Evolutionary conservation across 352 stramenopile genomes (phyloP), one percentile per base, ranked within the genome.

Genomic region (Pythium brachiatum): DNA sequence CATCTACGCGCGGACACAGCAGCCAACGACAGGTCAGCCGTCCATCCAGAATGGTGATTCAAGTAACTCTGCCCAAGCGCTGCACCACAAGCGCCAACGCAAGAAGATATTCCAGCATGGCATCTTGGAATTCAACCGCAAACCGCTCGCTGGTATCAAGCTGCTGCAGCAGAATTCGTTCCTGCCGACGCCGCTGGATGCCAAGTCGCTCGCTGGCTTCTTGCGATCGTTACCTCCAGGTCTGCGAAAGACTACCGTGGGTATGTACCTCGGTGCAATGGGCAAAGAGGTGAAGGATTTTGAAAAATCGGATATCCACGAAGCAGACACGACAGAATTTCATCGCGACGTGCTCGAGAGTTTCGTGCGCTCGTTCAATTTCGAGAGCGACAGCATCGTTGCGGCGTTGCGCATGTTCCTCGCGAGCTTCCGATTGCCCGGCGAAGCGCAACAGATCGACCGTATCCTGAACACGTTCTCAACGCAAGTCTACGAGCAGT

Each of bases 91-190:
- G 15, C 79, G 81, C 3, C 75, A 92, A 52, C 82, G 84, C 36
- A 95, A 95, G 48, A 87, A 90, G 47, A 79, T 88, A 36, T 92
- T 94, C 46, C 83, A 93, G 62, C 78, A 90, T 34, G 89, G 92
- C 2, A 95, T 97, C 47, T 66, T 90, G 51, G 76, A 92, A 53
- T 99, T 99, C 75, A 99, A 99, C 69, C 80, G 86, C 18, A 94
- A 95, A n/a, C 86, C 83, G 13, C 75, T 96, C 13, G 83, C 87
- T n/a, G 95, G 92, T 53, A 88, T 98, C 70, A 82, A 86, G 61
- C 93, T 92, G 50, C 72, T 94, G 32, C 80, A 94, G 57, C 75
- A 93, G 46, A 72, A 94, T 31, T 64, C 67, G 0, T 90, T 97
- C 47, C 36, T 97, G 13, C 86, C 87, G 9, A 83, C 85, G 1